Evolutionary conservation across 202 grass and related monocot genomes (phyloP), one percentile per base, ranked within the genome.

Genomic region (Setaria italica): DNA sequence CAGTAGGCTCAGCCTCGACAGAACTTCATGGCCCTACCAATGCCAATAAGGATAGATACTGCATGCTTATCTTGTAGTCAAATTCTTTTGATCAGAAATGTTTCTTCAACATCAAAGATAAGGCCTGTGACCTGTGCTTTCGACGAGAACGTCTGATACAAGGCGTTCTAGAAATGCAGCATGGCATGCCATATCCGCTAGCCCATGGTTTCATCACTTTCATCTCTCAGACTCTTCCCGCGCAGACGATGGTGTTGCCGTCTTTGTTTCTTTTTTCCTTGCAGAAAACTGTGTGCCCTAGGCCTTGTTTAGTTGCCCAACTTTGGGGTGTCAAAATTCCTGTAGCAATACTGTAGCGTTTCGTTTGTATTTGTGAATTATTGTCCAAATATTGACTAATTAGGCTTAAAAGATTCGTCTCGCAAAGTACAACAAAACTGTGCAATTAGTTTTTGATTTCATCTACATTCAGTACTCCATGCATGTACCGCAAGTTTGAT

Each of bases 251-350:
- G 4, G 37, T 6, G 37, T 6, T 63, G 25, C 60, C 29, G 60
- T 63, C 10, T n/a, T 3, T 16, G 11, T 46, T 30, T 9, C 6
- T 39, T 34, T 11, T 47, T 6, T 6, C 17, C 41, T 20, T 6
- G 42, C 55, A 43, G 55, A 57, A 57, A 80, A 9, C 21, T 20
- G 47, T 72, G 73, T 48, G 55, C 86, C 55, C n/a, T n/a, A n/a
- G n/a, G n/a, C n/a, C n/a, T n/a, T n/a, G n/a, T n/a, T n/a, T n/a
- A n/a, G n/a, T n/a, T n/a, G n/a, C n/a, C n/a, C n/a, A n/a, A n/a
- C n/a, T n/a, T n/a, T n/a, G n/a, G n/a, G n/a, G n/a, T n/a, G n/a
- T n/a, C n/a, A n/a, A n/a, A n/a, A n/a, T n/a, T n/a, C n/a, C n/a
- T n/a, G n/a, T n/a, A n/a, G n/a, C n/a, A n/a, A n/a, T n/a, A n/a